Evolutionary conservation across 2,329 filamentous ascomycete species (phyloP).

Genomic region (Ascochyta rabiei): DNA sequence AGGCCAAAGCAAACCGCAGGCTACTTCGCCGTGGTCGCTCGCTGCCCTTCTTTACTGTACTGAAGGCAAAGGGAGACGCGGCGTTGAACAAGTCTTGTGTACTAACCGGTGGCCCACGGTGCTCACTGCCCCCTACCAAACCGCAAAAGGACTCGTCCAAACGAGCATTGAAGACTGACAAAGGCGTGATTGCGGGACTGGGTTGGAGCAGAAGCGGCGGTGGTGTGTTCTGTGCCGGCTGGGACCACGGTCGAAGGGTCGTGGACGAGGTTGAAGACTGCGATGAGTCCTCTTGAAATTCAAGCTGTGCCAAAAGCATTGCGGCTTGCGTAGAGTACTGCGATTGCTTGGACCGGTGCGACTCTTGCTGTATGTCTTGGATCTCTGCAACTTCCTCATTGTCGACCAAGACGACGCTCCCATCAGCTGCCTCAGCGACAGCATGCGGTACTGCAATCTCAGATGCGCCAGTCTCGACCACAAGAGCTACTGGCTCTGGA

Average conservation of each 20-base stretch:
- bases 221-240: slow-evolving; percentile 25
- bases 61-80: slow-evolving; percentile 49
- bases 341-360: slow-evolving; percentile 24
- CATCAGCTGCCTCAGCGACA: neutral
- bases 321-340: slow-evolving; percentile 46
- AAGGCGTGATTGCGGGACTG: slow-evolving; percentile 38
- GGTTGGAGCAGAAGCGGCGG: slow-evolving; percentile 16
- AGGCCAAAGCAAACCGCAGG: slow-evolving; percentile 31
- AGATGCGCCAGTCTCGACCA: neutral
- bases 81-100: slow-evolving; percentile 54
- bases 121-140: slow-evolving; percentile 10
- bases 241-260: slow-evolving; percentile 25
- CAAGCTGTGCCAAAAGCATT: slow-evolving; percentile 41
- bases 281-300: slow-evolving; percentile 39
- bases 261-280: slow-evolving; percentile 24
- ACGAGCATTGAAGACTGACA: slow-evolving; percentile 33
- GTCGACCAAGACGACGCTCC: neutral
- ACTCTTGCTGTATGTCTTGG: slow-evolving; percentile 10
- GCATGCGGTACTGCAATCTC: neutral
- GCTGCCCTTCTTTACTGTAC: slow-evolving; percentile 50
- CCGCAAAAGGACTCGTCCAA: slow-evolving; percentile 9
- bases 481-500: neutral
- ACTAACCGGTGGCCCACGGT: slow-evolving; percentile 36
- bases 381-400: neutral
- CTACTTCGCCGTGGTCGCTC: slow-evolving; percentile 24